Percentiles rank a stretch among this genome's conserved stretches.
These are phyloP conservation scores for Colletotrichum echinochloae DNA, from an alignment of 2,329 filamentous ascomycete genomes.

Conservation along the genomic window DNA sequence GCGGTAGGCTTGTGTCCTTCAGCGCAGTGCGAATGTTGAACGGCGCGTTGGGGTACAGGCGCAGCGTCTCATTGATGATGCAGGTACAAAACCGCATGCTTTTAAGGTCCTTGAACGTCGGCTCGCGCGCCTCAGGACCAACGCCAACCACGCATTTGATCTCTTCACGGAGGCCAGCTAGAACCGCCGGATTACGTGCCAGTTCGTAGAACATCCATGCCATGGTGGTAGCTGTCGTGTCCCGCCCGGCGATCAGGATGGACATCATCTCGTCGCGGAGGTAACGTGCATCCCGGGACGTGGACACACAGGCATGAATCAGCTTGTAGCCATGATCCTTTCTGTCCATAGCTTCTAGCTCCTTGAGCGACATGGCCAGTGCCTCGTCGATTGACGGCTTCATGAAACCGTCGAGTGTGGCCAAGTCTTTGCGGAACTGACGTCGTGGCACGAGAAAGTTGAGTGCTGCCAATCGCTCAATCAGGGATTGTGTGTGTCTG, in stretches of 20 bases:
- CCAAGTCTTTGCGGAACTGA: constrained; percentile 69
- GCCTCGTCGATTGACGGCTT: constrained; percentile 76
- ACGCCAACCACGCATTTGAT: constrained; percentile 62
- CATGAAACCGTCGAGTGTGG: constrained; percentile 75
- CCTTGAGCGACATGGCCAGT: constrained; percentile 69
- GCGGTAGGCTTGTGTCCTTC: constrained; percentile 79
- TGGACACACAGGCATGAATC: constrained; percentile 77
- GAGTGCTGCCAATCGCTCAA: constrained; percentile 61
- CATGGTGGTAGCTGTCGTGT: constrained; percentile 64
- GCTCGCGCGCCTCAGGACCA: not conserved
- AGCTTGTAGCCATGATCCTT: constrained; percentile 70
- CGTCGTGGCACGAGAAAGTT: constrained; percentile 67
- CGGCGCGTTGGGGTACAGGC: constrained; percentile 81
- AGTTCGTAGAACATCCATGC: constrained; percentile 60
- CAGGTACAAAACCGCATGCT: constrained; percentile 82
- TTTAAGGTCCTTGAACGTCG: constrained; percentile 45
- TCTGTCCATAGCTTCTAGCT: constrained; percentile 75
- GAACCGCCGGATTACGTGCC: constrained; percentile 54
- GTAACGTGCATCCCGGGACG: constrained; percentile 68
- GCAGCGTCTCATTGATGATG: constrained; percentile 80
- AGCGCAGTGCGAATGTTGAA: constrained; percentile 81
- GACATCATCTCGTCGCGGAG: constrained; percentile 82
- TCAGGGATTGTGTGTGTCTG: constrained; percentile 67
- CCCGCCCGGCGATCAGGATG: constrained; percentile 71
- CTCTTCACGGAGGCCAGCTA: constrained; percentile 55